Base-by-base conservation (phyloP, 202 grass and related monocot species). In the Carex sylvatica region DNA sequence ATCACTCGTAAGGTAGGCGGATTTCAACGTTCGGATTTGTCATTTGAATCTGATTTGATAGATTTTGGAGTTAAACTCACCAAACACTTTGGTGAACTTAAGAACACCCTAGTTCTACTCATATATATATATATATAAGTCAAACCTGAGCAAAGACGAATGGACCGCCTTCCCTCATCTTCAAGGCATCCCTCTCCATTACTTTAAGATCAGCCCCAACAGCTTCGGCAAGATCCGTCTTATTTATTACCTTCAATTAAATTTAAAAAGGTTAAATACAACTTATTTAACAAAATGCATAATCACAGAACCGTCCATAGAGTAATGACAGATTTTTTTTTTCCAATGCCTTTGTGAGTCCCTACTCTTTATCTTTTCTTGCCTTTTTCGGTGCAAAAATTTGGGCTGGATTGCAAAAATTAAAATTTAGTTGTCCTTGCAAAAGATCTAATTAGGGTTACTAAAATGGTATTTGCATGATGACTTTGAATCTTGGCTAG, bases 151-250 rank as follows among this genome's bases (percentile, higher is more conserved):
- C 92, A 86, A 98, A 95, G 22, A 98, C 91, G 22, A 95, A 93
- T 6, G 92, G 95, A 9, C 95, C 95, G 75, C 90, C 95, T 88
- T 98, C 95, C 14, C 92, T 83, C 95, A 98, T 98, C 54, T 93
- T 83, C 49, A 95, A 84, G 0, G 95, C 87, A 49, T 98, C 95
- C 1, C 92, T 81, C 30, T 98, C 95, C 95, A 98, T 98, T 61
- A 93, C 91, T 49, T 88, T 72, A 16, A 98, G 88, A 64, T 95
- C 89, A 82, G 92, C 95, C 65, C 95, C 95, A 65, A 95, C 89
- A 33, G 92, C 95, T 33, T 82, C 59, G 60, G 92, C 95, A 44
- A 98, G 91, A 69, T 98, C 92, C 24, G 95, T 95, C 83, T 98
- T 98, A 82, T 98, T 98, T 93, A 98, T 98, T 23, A 98, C 86